A percentile compares a stretch with the other conserved stretches of the same genome.
Evolutionary conservation across 148 eudicot species (phyloP).

Genomic region (Arctostaphylos glauca): DNA sequence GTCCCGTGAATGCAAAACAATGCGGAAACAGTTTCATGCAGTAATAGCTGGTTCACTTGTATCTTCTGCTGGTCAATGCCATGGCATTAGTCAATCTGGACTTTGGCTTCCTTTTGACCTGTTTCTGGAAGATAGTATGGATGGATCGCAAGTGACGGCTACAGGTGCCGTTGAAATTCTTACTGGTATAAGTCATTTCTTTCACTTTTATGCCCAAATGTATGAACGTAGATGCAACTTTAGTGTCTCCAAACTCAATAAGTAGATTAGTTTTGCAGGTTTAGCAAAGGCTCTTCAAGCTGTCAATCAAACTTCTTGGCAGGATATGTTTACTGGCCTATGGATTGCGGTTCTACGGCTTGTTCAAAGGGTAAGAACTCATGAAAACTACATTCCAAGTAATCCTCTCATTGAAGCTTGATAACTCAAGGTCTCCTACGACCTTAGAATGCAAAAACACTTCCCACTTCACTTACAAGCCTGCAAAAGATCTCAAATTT

Average conservation of each 20-base stretch:
- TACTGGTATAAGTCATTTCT: constrained; percentile 45
- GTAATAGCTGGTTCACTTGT: constrained; percentile 64
- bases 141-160: constrained; percentile 61
- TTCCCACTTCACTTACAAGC: constrained; percentile 8
- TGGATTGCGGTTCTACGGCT: constrained; percentile 90
- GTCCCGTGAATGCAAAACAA: constrained; percentile 59
- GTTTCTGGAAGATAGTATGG: constrained; percentile 91
- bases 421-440: background rate
- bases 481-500: background rate
- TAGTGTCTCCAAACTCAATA: background rate
- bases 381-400: background rate
- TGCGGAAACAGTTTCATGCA: constrained; percentile 66
- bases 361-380: constrained; percentile 76
- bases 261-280: constrained; percentile 39
- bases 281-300: constrained; percentile 78
- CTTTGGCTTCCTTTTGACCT: constrained; percentile 90
- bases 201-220: background rate
- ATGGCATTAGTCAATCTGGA: constrained; percentile 60
- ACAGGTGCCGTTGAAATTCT: constrained; percentile 84
- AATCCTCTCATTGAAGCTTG: background rate
- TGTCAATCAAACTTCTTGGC: constrained; percentile 74
- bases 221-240: background rate
- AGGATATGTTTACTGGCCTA: constrained; percentile 77
- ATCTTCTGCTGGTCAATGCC: constrained; percentile 57
- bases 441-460: background rate